Conservation (phyloP, 495 filamentous ascomycete species). For the Penicillium flavigenum region DNA sequence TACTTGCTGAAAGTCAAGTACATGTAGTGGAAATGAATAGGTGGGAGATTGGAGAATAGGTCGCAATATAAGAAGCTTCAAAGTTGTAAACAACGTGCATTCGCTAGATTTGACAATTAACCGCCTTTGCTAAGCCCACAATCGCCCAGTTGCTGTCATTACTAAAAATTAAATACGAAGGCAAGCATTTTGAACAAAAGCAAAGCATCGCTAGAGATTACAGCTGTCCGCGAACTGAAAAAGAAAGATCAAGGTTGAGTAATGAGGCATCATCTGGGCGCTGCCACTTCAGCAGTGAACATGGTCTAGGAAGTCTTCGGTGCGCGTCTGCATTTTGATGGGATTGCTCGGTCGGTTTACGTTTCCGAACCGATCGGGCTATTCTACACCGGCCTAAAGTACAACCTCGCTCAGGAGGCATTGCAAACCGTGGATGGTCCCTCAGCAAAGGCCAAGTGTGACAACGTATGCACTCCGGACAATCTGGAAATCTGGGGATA, state of each 20-base stretch:
- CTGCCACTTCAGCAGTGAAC: no score
- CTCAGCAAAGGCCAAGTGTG: not conserved
- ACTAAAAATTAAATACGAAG: constrained; percentile 29
- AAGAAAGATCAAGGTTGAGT: not conserved
- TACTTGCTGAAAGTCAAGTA: constrained; percentile 49
- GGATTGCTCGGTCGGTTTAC: no score
- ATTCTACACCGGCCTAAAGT: no score
- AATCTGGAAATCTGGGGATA: not conserved
- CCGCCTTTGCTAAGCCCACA: constrained; percentile 54
- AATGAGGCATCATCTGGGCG: no score
- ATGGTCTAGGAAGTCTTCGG: no score
- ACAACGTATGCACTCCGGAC: not conserved
- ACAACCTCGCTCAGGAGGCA: no score
- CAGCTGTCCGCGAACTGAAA: not conserved
- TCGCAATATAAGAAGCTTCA: not conserved
- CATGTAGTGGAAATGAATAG: not conserved
- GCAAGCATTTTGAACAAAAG: no score
- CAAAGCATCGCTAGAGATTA: no score
- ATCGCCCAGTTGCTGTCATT: constrained; percentile 36
- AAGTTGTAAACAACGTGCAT: not conserved
- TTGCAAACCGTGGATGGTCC: not conserved
- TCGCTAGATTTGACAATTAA: constrained; percentile 16
- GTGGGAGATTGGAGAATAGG: not conserved
- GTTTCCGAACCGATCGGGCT: no score
- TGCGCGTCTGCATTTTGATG: no score